Percentiles rank a stretch among this genome's conserved stretches.
These are phyloP conservation scores for Chaetomiaceae sp. DNA, from an alignment of 2,329 filamentous ascomycete genomes.

Conservation along the genomic window DNA sequence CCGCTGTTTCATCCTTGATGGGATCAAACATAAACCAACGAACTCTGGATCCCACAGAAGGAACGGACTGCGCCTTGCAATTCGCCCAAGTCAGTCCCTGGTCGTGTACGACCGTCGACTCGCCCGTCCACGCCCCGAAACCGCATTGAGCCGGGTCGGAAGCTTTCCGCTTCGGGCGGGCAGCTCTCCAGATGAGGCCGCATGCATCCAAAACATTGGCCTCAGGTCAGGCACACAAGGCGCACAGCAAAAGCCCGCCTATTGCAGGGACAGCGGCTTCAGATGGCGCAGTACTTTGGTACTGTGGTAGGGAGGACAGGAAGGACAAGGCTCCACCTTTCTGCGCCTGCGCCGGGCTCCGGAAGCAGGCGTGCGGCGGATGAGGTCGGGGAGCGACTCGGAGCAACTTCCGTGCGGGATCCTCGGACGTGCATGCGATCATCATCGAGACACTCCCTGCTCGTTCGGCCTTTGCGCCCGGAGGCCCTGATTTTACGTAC, in stretches of 20 bases:
- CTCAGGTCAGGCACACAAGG: slow-evolving; percentile 2
- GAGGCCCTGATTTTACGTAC: slow-evolving; percentile 1
- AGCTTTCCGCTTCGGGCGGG: slow-evolving; percentile 4
- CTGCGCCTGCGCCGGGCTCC: slow-evolving; percentile 9
- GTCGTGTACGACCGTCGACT: no score
- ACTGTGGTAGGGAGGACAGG: slow-evolving; percentile 4
- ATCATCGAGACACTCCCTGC: no score
- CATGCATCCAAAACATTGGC: slow-evolving; percentile 6
- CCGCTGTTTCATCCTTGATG: slow-evolving; percentile 6
- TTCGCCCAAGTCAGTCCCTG: no score
- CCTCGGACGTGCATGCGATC: no score
- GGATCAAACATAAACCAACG: neutral
- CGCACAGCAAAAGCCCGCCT: slow-evolving; percentile 1
- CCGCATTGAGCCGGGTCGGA: slow-evolving; percentile 5
- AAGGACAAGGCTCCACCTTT: slow-evolving; percentile 1
- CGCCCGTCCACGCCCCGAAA: slow-evolving; percentile 7
- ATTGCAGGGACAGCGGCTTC: slow-evolving; percentile 13
- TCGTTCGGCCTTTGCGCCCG: no score
- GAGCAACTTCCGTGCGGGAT: neutral
- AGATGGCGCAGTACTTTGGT: no score
- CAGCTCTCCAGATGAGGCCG: neutral
- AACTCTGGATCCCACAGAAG: neutral
- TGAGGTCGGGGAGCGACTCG: neutral
- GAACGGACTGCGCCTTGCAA: neutral
- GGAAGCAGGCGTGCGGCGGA: slow-evolving; percentile 7